These are phyloP conservation scores for Vaccinium darrowii DNA, from an alignment of 148 eudicot genomes.

Conservation along the genomic window DNA sequence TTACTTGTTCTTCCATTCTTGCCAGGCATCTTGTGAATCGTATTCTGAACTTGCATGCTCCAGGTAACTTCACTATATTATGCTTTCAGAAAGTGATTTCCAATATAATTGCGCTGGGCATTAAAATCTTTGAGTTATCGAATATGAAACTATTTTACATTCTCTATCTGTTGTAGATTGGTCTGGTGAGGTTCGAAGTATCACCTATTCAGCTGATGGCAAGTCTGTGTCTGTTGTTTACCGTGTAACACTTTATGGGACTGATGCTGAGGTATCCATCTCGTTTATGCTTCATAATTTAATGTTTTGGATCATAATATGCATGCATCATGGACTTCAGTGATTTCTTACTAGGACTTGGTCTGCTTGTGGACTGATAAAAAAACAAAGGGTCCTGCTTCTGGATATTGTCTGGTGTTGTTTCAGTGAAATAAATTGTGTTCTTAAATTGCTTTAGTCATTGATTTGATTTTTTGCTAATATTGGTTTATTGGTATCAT, in stretches of 20 bases:
- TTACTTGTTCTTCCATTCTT: not conserved
- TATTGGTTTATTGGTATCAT: not conserved
- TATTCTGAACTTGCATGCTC: constrained; percentile 87
- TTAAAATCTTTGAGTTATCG: constrained; percentile 8
- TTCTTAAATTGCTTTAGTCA: not conserved
- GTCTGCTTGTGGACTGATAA: not conserved
- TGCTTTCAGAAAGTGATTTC: not conserved
- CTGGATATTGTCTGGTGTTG: not conserved
- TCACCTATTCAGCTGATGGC: constrained; percentile 77
- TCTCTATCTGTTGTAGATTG: constrained; percentile 53
- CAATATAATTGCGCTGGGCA: not conserved
- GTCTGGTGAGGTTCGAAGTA: constrained; percentile 86
- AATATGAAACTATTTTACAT: not conserved
- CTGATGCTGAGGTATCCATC: constrained; percentile 17
- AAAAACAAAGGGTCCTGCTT: no score
- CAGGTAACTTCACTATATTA: constrained; percentile 46
- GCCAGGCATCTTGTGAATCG: constrained; percentile 88
- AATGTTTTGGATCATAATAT: not conserved
- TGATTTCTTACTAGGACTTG: not conserved
- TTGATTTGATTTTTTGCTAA: not conserved
- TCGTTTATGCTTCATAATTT: constrained; percentile 11
- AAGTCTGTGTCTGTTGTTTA: constrained; percentile 80
- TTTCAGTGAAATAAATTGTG: not conserved
- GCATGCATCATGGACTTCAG: not conserved
- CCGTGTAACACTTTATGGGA: constrained; percentile 40